Evolutionary conservation across 805 yeast species (phyloP).

Genomic region (Wickerhamiella spandovensis): DNA sequence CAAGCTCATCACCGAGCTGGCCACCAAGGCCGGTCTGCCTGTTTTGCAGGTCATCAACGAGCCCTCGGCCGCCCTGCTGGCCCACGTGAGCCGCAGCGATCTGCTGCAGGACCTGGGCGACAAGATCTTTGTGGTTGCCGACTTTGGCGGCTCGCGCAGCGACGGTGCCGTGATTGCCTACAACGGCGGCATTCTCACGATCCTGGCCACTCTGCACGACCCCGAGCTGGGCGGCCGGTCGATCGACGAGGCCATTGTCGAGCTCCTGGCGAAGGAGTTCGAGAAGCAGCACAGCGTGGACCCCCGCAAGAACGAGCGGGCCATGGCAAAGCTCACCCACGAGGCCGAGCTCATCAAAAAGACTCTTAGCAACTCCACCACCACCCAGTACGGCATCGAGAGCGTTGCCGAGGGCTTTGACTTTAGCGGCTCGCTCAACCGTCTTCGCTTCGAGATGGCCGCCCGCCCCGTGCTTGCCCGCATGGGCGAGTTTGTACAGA

Average conservation of each 20-base stretch:
- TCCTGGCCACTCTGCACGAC: conserved; percentile 75
- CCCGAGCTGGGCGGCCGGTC: conserved; percentile 75
- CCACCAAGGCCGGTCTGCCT: conserved; percentile 59
- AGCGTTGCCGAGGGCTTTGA: conserved; percentile 89
- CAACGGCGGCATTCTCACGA: conserved; percentile 87
- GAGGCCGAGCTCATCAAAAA: conserved; percentile 78
- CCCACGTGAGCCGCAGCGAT: conserved; percentile 48
- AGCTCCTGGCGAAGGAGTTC: conserved; percentile 84
- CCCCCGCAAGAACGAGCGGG: conserved; percentile 69
- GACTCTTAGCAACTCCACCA: conserved; percentile 78
- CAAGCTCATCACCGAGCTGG: conserved; percentile 43
- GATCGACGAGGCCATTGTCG: conserved; percentile 68
- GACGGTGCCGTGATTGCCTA: conserved; percentile 90
- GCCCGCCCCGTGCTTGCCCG: conserved; percentile 65
- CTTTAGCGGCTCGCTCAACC: conserved; percentile 83
- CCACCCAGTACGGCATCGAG: conserved; percentile 87
- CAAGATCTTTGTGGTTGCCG: conserved; percentile 80
- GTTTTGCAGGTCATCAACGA: conserved; percentile 83
- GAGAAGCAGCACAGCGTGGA: conserved; percentile 66
- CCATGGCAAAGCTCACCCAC: conserved; percentile 74
- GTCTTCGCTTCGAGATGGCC: conserved; percentile 83
- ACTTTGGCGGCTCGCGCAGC: conserved; percentile 90
- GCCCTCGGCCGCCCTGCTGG: conserved; percentile 81
- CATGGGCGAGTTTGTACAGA: conserved; percentile 64
- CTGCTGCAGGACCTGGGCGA: conserved; percentile 43